These are phyloP conservation scores for Umbilicaria muhlenbergii DNA, from an alignment of 495 filamentous ascomycete genomes.

Conservation along the genomic window DNA sequence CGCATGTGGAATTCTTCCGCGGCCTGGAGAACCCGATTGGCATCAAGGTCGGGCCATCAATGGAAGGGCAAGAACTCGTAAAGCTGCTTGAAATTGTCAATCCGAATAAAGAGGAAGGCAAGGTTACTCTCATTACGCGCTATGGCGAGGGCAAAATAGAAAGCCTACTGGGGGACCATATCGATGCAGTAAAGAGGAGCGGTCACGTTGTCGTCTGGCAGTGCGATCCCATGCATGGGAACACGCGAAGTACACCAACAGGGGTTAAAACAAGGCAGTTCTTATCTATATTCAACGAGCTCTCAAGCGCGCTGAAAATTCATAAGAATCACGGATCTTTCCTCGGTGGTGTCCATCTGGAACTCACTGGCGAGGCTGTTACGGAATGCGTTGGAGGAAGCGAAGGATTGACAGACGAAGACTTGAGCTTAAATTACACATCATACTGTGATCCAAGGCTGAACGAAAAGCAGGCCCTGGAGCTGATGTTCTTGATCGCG, in stretches of 20 bases:
- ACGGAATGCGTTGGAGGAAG: conserved; percentile 93
- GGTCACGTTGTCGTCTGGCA: conserved; percentile 82
- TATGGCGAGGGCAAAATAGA: conserved; percentile 69
- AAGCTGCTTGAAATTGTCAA: conserved; percentile 70
- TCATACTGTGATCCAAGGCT: conserved; percentile 89
- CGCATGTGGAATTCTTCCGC: conserved; percentile 94
- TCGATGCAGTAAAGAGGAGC: conserved; percentile 66
- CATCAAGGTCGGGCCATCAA: conserved; percentile 86
- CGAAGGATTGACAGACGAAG: conserved; percentile 72
- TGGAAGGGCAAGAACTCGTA: conserved; percentile 55
- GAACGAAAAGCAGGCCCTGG: conserved; percentile 95
- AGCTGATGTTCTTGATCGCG: conserved; percentile 86
- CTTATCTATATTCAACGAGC: conserved; percentile 68
- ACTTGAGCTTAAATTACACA: conserved; percentile 74
- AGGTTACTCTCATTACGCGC: conserved; percentile 89
- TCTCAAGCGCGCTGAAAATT: conserved; percentile 62
- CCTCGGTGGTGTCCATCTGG: conserved; percentile 87
- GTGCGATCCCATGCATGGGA: conserved; percentile 97
- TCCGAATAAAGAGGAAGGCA: conserved; percentile 64
- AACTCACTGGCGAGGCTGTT: conserved; percentile 88
- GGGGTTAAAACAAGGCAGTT: conserved; percentile 82
- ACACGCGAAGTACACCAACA: conserved; percentile 40
- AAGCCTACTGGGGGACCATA: conserved; percentile 60
- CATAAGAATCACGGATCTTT: conserved; percentile 70
- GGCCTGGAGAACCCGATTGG: conserved; percentile 91